Evolutionary conservation across 495 filamentous ascomycete species (phyloP).

Genomic region (Aspergillus hancockii): DNA sequence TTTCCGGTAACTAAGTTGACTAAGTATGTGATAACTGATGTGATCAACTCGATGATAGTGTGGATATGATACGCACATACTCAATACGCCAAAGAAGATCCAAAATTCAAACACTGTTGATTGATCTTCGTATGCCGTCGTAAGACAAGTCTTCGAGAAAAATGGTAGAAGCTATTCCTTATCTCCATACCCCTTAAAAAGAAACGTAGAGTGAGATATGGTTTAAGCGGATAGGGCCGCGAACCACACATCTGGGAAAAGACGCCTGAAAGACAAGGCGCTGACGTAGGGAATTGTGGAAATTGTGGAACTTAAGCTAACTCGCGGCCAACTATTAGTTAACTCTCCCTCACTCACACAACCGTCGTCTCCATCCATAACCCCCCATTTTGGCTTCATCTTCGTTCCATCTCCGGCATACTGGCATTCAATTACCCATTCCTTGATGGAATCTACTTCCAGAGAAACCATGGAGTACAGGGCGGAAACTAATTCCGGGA

Average conservation of each 20-base stretch:
- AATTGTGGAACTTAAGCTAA: not conserved
- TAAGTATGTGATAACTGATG: slow-evolving; percentile 1
- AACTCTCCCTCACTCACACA: slow-evolving; percentile 1
- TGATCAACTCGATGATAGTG: not conserved
- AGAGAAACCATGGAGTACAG: not conserved
- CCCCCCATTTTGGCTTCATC: not conserved
- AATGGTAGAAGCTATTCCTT: not conserved
- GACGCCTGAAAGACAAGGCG: slow-evolving; percentile 1
- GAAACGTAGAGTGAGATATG: not conserved
- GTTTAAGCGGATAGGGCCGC: not conserved
- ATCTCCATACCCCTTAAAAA: not conserved
- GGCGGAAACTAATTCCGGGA: slow-evolving; percentile 10
- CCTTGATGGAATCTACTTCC: not conserved
- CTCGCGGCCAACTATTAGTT: not conserved
- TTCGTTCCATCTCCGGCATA: not conserved
- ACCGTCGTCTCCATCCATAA: not conserved
- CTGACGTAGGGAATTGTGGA: not conserved
- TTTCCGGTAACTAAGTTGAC: not conserved
- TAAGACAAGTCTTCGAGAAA: not conserved
- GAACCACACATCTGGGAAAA: slow-evolving; percentile 5
- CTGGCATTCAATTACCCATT: not conserved
- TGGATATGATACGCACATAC: not conserved
- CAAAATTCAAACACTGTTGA: not conserved
- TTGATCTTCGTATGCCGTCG: not conserved
- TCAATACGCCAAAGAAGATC: not conserved